Base-by-base conservation (phyloP, 2,329 filamentous ascomycete species). In the Claviceps capensis region DNA sequence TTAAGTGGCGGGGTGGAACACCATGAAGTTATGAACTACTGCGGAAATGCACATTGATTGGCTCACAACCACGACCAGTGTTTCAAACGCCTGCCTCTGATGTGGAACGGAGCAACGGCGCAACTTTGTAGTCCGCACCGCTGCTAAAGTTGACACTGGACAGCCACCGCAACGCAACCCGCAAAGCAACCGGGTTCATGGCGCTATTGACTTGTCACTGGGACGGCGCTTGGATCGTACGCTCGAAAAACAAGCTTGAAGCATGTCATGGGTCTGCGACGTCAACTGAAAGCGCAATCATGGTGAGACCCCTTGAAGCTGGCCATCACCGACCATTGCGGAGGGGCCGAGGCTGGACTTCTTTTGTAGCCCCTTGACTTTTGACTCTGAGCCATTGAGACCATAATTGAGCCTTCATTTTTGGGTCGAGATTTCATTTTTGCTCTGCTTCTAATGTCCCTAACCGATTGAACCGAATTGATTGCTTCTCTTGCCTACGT, bases 91-190 rank as follows among this genome's bases (percentile, higher is more conserved):
- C 5, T 22, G n/a, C 23, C 23, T 17, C 48, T 7, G 34, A 46
- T 38, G 17, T 50, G 53, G 47, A 53, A 51, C 63, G 63, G 63
- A 65, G 56, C 48, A 50, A 52, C 63, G 63, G 63, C 44, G 53
- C 58, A 61, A 65, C 60, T 60, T 13, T 16, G 11, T 46, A 26
- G 26, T 46, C 44, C 44, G 23, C 16, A 37, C 7, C 22, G 2
- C n/a, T 40, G 47, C 41, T 9, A 17, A 30, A 30, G 26, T 30
- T 30, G 8, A 30, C 26, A 30, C 8, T 30, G 7, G 8, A 30
- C 26, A 30, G 26, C 26, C 26, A 30, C 26, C 26, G 26, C 23
- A 23, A 23, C 19, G 19, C 19, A 23, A 23, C 1, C 26, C 26
- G 26, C 26, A 30, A 30, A 30, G 26, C 26, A 30, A 30, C 26